These are phyloP conservation scores for Parietaria judaica DNA, from an alignment of 306 rosid genomes.

Conservation along the genomic window DNA sequence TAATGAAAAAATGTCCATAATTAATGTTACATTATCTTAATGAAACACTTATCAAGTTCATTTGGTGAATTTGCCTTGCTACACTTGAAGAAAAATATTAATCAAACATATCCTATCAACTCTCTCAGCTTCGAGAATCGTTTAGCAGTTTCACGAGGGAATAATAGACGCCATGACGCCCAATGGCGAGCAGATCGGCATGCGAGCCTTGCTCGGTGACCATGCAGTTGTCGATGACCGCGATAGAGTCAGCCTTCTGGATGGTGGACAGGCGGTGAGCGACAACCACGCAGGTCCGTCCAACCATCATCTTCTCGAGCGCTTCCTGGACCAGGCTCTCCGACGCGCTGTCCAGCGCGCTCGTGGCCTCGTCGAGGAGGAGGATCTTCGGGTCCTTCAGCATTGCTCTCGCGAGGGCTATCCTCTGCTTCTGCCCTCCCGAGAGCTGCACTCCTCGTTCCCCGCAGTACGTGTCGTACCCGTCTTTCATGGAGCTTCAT, in stretches of 20 bases:
- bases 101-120: no score
- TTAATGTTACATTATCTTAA: no score
- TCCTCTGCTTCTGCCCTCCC: constrained; percentile 82
- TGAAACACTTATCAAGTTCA: no score
- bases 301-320: constrained; percentile 66
- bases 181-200: constrained; percentile 28
- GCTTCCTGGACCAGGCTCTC: constrained; percentile 71
- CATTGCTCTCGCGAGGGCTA: constrained; percentile 76
- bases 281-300: constrained; percentile 62
- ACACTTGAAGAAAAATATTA: no score
- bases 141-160: constrained; percentile 51
- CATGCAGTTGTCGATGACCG: constrained; percentile 52
- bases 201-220: constrained; percentile 63
- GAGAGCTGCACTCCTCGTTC: constrained; percentile 77
- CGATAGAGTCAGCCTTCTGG: constrained; percentile 50
- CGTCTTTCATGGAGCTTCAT: constrained; percentile 62
- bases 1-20: no score
- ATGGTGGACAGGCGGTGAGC: constrained; percentile 74
- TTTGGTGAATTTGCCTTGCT: no score
- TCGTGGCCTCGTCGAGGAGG: constrained; percentile 74
- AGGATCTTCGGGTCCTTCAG: constrained; percentile 58
- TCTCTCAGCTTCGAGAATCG: constrained; percentile 6
- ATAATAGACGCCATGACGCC: constrained; percentile 45
- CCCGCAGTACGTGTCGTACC: constrained; percentile 64
- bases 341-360: constrained; percentile 69